Percentiles rank a stretch among this genome's conserved stretches.
Evolutionary conservation across 148 eudicot genomes (phyloP).

Genomic region (Heliosperma pusillum): DNA sequence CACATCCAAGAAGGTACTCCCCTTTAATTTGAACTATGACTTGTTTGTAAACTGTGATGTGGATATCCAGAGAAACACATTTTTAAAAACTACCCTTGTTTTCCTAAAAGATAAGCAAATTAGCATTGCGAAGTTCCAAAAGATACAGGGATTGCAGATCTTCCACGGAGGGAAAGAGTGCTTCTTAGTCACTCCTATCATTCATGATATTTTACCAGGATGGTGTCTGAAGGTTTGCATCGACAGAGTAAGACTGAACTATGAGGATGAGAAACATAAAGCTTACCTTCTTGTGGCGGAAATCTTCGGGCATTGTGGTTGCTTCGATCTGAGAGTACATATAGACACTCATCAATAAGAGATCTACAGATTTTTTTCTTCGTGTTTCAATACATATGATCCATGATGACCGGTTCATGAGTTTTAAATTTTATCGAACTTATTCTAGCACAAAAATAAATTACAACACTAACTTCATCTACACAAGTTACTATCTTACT

Average conservation of each 20-base stretch:
- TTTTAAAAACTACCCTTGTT: no score
- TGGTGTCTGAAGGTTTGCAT: neutral
- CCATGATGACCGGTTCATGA: constrained; percentile 2
- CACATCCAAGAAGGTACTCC: no score
- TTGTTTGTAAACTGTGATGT: no score
- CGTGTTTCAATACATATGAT: neutral
- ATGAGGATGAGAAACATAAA: neutral
- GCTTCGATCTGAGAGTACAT: constrained; percentile 65
- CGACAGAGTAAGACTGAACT: neutral
- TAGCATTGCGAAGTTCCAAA: no score
- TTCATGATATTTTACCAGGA: neutral
- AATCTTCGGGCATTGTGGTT: constrained; percentile 87
- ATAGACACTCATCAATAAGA: constrained; percentile 7
- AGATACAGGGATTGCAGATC: no score
- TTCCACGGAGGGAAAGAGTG: no score
- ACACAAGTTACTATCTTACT: neutral
- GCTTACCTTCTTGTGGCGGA: constrained; percentile 75
- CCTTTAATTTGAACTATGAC: no score
- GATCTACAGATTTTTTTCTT: neutral
- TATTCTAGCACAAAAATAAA: no score
- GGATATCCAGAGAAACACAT: no score
- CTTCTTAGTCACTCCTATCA: neutral
- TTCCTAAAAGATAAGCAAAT: no score
- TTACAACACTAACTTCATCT: neutral
- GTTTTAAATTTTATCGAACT: neutral